Percentiles rank a stretch among this genome's conserved stretches.
These are phyloP conservation scores for Heliamphora exappendiculata DNA, from an alignment of 148 eudicot species.

Conservation along the genomic window DNA sequence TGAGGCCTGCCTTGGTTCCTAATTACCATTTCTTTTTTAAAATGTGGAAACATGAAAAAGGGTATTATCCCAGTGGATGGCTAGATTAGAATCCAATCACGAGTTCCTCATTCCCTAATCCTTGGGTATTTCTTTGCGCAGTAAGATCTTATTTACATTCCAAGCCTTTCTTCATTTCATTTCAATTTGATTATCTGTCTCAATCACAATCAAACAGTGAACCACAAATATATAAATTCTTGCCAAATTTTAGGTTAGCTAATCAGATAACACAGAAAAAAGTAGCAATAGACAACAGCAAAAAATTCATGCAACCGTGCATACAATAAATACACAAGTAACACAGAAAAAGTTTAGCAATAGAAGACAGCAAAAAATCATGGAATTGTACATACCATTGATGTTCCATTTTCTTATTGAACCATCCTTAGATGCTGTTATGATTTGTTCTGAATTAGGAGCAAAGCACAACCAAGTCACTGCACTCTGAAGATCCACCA, in stretches of 20 bases:
- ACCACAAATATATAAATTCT: neutral
- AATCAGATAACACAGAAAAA: neutral
- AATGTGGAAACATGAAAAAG: neutral
- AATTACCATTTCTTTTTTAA: neutral
- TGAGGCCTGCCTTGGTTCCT: neutral
- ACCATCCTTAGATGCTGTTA: constrained; percentile 97
- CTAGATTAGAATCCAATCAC: neutral
- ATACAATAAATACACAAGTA: neutral
- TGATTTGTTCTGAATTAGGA: constrained; percentile 81
- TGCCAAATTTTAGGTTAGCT: neutral
- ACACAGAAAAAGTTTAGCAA: neutral
- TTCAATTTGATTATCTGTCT: neutral
- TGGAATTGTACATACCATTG: constrained; percentile 50
- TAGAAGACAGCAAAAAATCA: neutral
- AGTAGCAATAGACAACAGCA: neutral
- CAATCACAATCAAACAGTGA: neutral
- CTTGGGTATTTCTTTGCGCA: neutral
- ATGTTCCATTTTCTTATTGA: constrained; percentile 93
- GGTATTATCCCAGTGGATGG: neutral
- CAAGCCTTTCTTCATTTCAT: neutral
- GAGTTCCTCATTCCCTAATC: neutral
- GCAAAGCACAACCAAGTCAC: constrained; percentile 93
- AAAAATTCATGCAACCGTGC: neutral
- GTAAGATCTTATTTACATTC: too few species aligned
- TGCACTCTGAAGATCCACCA: constrained; percentile 63